Evolutionary conservation across 108 stramenopile species (phyloP).

Genomic region (Phaeodactylum tricornutum): DNA sequence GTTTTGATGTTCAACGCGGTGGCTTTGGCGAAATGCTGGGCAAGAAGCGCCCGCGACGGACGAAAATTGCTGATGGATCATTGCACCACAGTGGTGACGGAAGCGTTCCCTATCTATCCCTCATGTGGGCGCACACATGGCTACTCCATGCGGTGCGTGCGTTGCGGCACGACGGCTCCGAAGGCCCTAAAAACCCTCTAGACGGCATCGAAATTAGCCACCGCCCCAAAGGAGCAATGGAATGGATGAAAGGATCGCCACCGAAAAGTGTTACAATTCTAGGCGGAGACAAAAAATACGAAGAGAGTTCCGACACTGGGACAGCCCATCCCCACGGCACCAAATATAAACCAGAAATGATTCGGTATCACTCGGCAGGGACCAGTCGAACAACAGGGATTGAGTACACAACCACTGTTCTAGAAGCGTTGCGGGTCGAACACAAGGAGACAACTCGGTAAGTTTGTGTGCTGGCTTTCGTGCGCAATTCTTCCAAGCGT

Average conservation of each 20-base stretch:
- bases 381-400: slow-evolving; percentile 62
- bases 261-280: slow-evolving; percentile 15
- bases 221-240: slow-evolving; percentile 60
- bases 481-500: background rate
- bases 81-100: slow-evolving; percentile 74
- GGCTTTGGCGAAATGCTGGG: slow-evolving; percentile 25
- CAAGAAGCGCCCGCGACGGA: slow-evolving; percentile 42
- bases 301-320: slow-evolving; percentile 45
- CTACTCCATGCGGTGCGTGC: slow-evolving; percentile 72
- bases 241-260: slow-evolving; percentile 67
- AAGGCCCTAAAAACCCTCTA: slow-evolving; percentile 43
- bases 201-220: slow-evolving; percentile 62
- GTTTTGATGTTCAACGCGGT: slow-evolving; percentile 5
- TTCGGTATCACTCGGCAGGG: slow-evolving; percentile 53
- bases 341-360: slow-evolving; percentile 79
- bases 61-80: slow-evolving; percentile 19
- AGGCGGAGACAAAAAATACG: slow-evolving; percentile 11
- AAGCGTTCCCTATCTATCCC: slow-evolving; percentile 71
- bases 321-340: slow-evolving; percentile 75
- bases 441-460: slow-evolving; percentile 86
- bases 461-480: background rate
- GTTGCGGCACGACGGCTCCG: slow-evolving; percentile 38
- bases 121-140: slow-evolving; percentile 83
- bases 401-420: slow-evolving; percentile 76
- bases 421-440: slow-evolving; percentile 83